Evolutionary conservation across 2,329 filamentous ascomycete genomes (phyloP).

Genomic region (Colletotrichum sp.): DNA sequence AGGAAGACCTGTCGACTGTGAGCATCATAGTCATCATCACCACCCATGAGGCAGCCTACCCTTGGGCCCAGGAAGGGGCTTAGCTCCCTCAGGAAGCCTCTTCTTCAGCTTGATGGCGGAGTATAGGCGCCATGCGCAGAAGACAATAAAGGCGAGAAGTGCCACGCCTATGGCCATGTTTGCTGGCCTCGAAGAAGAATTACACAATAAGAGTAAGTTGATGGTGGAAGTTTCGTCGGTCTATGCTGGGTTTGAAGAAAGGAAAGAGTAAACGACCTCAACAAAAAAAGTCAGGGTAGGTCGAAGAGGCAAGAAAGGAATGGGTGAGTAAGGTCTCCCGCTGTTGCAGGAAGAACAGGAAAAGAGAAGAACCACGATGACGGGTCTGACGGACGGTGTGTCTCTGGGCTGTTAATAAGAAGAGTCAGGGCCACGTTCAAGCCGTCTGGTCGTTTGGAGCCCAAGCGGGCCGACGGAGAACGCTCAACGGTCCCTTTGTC

Average conservation of each 20-base stretch:
- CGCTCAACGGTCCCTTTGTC: constrained; percentile 16
- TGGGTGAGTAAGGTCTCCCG: constrained; percentile 7
- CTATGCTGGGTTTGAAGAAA: not conserved
- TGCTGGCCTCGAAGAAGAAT: not conserved
- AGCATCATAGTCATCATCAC: not conserved
- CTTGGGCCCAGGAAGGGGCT: constrained; percentile 32
- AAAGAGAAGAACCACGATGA: not conserved
- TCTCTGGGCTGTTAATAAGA: constrained; percentile 19
- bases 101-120: constrained; percentile 16
- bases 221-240: not conserved
- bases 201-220: not conserved
- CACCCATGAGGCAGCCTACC: constrained; percentile 20
- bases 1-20: constrained; percentile 38
- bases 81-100: constrained; percentile 29
- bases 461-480: constrained; percentile 17
- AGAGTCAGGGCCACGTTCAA: constrained; percentile 9
- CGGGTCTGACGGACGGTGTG: constrained; percentile 4
- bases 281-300: not conserved
- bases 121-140: constrained; percentile 19
- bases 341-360: constrained; percentile 9
- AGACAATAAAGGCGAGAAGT: constrained; percentile 12
- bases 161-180: constrained; percentile 18
- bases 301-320: not conserved
- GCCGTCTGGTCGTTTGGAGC: constrained; percentile 10
- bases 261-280: not conserved